Evolutionary conservation across 1,284 basidiomycete species (phyloP).

Genomic region (Rhodotorula sp.): DNA sequence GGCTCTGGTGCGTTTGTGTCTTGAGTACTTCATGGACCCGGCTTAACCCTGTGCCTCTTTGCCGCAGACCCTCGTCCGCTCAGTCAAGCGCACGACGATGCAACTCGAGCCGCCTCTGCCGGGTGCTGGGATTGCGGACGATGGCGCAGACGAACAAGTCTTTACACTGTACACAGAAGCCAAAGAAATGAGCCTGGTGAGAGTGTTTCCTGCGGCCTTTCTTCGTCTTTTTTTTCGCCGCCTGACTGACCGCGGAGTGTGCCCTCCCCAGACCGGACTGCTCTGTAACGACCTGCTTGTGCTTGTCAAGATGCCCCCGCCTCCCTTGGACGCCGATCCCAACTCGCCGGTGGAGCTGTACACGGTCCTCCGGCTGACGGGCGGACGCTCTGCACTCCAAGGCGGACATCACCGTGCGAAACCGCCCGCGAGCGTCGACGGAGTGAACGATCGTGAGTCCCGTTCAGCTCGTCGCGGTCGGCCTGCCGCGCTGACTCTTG

Average conservation of each 20-base stretch:
- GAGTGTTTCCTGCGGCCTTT: not conserved
- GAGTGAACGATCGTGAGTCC: constrained; percentile 25
- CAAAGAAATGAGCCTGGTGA: constrained; percentile 14
- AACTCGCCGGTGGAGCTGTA: constrained; percentile 76
- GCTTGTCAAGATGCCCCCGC: constrained; percentile 69
- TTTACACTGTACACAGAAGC: constrained; percentile 19
- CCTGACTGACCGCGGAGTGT: not conserved
- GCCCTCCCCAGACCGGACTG: constrained; percentile 52
- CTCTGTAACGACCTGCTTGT: constrained; percentile 91
- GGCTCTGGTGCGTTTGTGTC: constrained; percentile 21
- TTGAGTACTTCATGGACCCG: not conserved
- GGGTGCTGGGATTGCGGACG: not conserved
- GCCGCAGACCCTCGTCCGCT: constrained; percentile 55
- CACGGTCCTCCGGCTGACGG: constrained; percentile 76
- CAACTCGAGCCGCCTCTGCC: constrained; percentile 60
- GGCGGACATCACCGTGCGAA: constrained; percentile 52
- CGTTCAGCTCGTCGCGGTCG: too few species aligned
- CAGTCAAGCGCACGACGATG: constrained; percentile 79
- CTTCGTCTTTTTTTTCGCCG: fast-evolving
- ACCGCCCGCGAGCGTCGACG: constrained; percentile 70
- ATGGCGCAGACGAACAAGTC: constrained; percentile 1
- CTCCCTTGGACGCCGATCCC: constrained; percentile 68
- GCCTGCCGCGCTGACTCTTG: too few species aligned
- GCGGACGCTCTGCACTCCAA: not conserved
- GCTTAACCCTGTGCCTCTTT: constrained; percentile 31